These are phyloP conservation scores for Hamamelis virginiana DNA, from an alignment of 164 flowering plant species.

Conservation along the genomic window DNA sequence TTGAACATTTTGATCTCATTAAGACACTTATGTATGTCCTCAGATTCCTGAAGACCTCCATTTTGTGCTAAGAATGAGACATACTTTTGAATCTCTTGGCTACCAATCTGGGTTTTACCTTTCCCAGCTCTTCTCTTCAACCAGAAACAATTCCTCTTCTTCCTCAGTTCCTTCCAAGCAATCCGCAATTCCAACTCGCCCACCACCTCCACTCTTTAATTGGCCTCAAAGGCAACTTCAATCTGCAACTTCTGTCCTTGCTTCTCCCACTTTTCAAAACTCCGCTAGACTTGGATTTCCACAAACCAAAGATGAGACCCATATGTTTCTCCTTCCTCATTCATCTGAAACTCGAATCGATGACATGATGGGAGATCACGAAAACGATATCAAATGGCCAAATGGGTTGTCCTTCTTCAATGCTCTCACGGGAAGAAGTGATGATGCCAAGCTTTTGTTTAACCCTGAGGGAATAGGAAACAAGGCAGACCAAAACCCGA, in stretches of 20 bases:
- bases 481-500: conserved; percentile 46
- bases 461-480: conserved; percentile 54
- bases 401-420: conserved; percentile 81
- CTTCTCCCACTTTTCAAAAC: conserved; percentile 54
- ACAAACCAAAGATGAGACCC: conserved; percentile 70
- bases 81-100: conserved; percentile 94
- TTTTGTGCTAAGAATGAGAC: conserved; percentile 97
- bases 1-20: conserved; percentile 3
- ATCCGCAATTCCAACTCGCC: conserved; percentile 46
- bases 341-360: conserved; percentile 60
- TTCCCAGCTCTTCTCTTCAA: conserved; percentile 89
- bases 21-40: conserved; percentile 5
- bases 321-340: conserved; percentile 77
- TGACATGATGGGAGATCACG: conserved; percentile 75
- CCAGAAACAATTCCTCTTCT: conserved; percentile 51
- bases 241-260: conserved; percentile 40
- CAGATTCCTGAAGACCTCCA: conserved; percentile 98
- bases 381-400: conserved; percentile 93
- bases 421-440: conserved; percentile 64
- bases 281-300: conserved; percentile 51
- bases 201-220: conserved; percentile 73
- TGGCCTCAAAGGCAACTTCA: conserved; percentile 78
- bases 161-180: conserved; percentile 54
- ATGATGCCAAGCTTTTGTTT: conserved; percentile 72
- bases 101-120: conserved; percentile 94